phyloP scores from a whole-genome alignment of 2,329 filamentous ascomycete species.

The Erysiphe pulchra region DNA sequence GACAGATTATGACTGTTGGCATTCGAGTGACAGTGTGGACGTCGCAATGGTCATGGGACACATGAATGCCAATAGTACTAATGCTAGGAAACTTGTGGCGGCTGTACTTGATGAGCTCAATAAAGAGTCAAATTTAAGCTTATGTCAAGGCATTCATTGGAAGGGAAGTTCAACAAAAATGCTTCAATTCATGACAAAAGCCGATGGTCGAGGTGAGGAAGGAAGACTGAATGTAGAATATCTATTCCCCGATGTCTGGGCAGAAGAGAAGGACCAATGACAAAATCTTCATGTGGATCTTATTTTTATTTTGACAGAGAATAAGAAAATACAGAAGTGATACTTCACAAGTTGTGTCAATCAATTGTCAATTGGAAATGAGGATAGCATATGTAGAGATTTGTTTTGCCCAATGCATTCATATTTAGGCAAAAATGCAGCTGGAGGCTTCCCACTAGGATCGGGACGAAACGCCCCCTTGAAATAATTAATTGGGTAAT shows the following conservation, averaged over 20 bases:
- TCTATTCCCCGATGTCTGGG: constrained; percentile 45
- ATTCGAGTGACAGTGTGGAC: constrained; percentile 56
- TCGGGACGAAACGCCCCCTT: too few species aligned
- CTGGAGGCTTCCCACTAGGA: too few species aligned
- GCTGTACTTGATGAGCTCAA: constrained; percentile 70
- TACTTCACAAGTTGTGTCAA: too few species aligned
- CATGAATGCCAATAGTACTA: constrained; percentile 81
- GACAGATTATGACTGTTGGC: constrained; percentile 98
- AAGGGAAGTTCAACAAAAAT: constrained; percentile 53
- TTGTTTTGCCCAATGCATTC: too few species aligned
- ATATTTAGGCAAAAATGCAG: too few species aligned
- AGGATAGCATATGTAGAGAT: too few species aligned
- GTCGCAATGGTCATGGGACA: constrained; percentile 94
- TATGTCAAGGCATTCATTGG: constrained; percentile 61
- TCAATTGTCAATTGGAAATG: too few species aligned
- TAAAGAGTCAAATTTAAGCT: constrained; percentile 47
- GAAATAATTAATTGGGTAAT: too few species aligned
- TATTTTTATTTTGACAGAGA: too few species aligned
- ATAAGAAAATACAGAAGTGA: too few species aligned
- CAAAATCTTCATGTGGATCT: too few species aligned
- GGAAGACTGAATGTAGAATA: constrained; percentile 60
- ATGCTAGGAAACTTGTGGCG: constrained; percentile 62
- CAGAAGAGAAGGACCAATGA: too few species aligned
- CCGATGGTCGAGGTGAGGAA: constrained; percentile 44
- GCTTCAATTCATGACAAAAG: constrained; percentile 59